Evolutionary conservation across 2,329 filamentous ascomycete genomes (phyloP), one percentile per base, ranked within the genome.

Genomic region (Venturia effusa): DNA sequence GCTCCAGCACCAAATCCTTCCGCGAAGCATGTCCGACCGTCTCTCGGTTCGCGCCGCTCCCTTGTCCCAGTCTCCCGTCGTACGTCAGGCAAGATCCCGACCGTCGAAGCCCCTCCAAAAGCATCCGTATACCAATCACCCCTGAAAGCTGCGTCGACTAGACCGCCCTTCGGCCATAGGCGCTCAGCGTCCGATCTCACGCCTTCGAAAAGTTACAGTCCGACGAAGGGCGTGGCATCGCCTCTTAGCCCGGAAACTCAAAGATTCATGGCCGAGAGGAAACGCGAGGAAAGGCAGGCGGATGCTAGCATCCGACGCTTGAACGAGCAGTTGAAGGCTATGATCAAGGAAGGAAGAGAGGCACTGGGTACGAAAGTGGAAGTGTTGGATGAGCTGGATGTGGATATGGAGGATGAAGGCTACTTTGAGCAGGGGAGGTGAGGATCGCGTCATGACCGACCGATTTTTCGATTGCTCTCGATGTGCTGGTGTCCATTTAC

Each of bases 311-410:
- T 97, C 69, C 86, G 85, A 60, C 84, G 88, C 32, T 86, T 97
- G 75, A 95, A 94, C 72, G 81, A 84, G 59, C 85, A 89, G 69
- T 78, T 97, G 59, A 84, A 89, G 71, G 88, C 87, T 40, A 91
- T 99, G 88, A 95, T 99, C 63, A 82, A 87, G 1, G 88, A 97
- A 74, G 94, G 92, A 0, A 88, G 88, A 69, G 88, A 94, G 74
- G 94, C 94, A 1, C 76, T 99, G 22, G 92, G 79, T 7, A 78
- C 75, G 24, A 79, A 76, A 65, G 70, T 78, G 34, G 73, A 77
- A 37, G 67, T 76, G 19, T 65, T 64, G 19, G 55, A 60, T 37
- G 51, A 51, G 1, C 17, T 51, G 45, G 62, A 64, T 45, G 62
- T 55, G 27, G 61, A 63, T 5, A 63, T 63, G 61, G 61, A 63